Base-by-base conservation (phyloP, 2,329 filamentous ascomycete genomes). In the Gyromitra esculenta region DNA sequence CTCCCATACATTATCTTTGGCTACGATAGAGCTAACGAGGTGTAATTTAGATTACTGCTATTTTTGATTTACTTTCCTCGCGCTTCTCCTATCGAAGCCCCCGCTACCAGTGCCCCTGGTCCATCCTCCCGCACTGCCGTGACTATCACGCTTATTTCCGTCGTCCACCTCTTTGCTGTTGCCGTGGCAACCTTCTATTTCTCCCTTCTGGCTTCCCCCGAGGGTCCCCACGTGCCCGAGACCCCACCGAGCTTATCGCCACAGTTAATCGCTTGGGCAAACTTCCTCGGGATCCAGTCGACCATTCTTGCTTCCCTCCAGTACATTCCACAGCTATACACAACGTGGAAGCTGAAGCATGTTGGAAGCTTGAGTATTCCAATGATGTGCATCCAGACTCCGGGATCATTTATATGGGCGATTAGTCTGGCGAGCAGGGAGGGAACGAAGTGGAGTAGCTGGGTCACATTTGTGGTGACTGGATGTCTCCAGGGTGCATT, bases 341-440 rank as follows among this genome's bases (percentile, higher is more conserved):
- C 92, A 67, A 99, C 96, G 0, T 96, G 92, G 84, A 88, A 87
- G 67, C 86, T 97, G 74, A 92, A 95, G 82, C 91, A 94, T 81
- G 91, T 97, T 1, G 94, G 94, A 70, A 97, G 94, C 83, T 85
- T 99, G 81, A 97, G 93, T 81, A 96, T 99, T 73, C 91, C 93
- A 3, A 98, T 97, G 91, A 98, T 99, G 94, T 92, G 92, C 82
- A 97, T 99, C 43, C 96, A 99, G 83, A 97, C 95, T 0, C 96
- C 96, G 0, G 96, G 96, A 0, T 94, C 93, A 75, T 91, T 97
- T 80, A 85, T 99, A 5, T 98, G 97, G 85, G 94, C 95, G 0
- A 91, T 88, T 11, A 97, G 94, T 82, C 85, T 99, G 56, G 93
- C 91, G 65, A 89, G 89, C 6, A 88, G 96, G 59, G 87, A 97